Conservation (phyloP, 1,139 yeast genomes). For the Saccharomycopsis crataegensis region DNA sequence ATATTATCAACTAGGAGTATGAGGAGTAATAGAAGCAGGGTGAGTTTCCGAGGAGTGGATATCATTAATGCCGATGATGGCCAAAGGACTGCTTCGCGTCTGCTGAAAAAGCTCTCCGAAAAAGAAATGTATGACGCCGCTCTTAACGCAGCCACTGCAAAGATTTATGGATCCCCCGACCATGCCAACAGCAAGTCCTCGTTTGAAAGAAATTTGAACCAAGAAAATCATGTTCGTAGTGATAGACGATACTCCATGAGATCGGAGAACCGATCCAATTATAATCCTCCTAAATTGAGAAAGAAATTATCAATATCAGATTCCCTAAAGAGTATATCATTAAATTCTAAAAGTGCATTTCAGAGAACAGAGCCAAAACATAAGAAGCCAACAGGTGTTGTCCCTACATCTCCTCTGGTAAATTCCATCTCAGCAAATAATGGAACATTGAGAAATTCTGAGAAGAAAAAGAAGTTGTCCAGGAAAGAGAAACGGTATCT, state of each 20-base stretch:
- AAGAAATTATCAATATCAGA: constrained; percentile 7
- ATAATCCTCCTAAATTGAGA: constrained; percentile 4
- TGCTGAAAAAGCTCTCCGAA: constrained; percentile 20
- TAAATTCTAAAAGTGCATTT: not conserved
- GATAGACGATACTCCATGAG: constrained; percentile 4
- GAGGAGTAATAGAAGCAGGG: constrained; percentile 7
- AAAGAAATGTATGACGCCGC: constrained; percentile 30
- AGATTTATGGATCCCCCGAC: constrained; percentile 24
- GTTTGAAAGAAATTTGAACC: constrained; percentile 7
- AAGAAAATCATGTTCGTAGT: not conserved
- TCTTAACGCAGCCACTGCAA: constrained; percentile 26
- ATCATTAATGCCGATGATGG: constrained; percentile 2
- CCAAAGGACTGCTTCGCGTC: not conserved
- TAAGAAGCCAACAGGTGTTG: not conserved
- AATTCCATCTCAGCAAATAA: not conserved
- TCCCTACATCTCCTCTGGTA: not conserved
- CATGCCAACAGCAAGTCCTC: constrained; percentile 1
- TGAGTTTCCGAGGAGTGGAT: constrained; percentile 15
- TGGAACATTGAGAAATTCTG: not conserved
- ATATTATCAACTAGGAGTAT: constrained; percentile 4
- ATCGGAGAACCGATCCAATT: not conserved
- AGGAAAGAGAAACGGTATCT: constrained; percentile 15
- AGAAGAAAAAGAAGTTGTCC: not conserved
- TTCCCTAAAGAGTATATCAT: constrained; percentile 6
- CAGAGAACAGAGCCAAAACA: not conserved